Evolutionary conservation across 148 eudicot genomes (phyloP).

Genomic region (Salicornia ramosissima): DNA sequence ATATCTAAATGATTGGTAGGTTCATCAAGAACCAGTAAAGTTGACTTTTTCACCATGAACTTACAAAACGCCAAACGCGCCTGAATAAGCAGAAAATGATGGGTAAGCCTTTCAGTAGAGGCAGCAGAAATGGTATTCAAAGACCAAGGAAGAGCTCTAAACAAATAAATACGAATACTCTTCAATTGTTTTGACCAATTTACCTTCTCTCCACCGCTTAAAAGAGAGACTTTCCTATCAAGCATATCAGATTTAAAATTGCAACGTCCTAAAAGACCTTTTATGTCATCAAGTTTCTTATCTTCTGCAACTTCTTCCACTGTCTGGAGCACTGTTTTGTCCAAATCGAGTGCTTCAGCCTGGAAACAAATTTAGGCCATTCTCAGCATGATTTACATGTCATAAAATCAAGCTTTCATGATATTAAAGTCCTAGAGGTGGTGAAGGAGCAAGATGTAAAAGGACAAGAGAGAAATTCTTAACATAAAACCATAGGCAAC

Average conservation of each 20-base stretch:
- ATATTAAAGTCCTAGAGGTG: too few species aligned
- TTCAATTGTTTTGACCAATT: not conserved
- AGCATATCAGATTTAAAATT: slow-evolving; percentile 97
- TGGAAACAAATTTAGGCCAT: slow-evolving; percentile 27
- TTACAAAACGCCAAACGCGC: slow-evolving; percentile 93
- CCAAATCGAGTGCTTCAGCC: slow-evolving; percentile 95
- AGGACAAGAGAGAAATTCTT: not conserved
- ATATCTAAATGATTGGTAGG: slow-evolving; percentile 98
- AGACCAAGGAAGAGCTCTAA: not conserved
- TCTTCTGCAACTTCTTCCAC: slow-evolving; percentile 96
- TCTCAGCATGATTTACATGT: not conserved
- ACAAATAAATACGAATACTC: not conserved
- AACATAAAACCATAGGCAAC: not conserved
- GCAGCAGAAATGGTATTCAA: not conserved
- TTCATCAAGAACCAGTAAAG: slow-evolving; percentile 88
- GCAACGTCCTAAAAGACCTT: slow-evolving; percentile 90
- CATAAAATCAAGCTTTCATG: not conserved
- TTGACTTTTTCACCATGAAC: slow-evolving; percentile 95
- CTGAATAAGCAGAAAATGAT: slow-evolving; percentile 32
- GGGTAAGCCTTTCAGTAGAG: not conserved
- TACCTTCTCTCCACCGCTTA: slow-evolving; percentile 99
- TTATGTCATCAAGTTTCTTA: slow-evolving; percentile 85
- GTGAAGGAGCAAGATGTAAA: not conserved
- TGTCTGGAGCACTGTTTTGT: slow-evolving; percentile 81
- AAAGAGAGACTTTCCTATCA: slow-evolving; percentile 82